Evolutionary conservation across 2,329 filamentous ascomycete species (phyloP).

Genomic region (Cryphonectria japonica): DNA sequence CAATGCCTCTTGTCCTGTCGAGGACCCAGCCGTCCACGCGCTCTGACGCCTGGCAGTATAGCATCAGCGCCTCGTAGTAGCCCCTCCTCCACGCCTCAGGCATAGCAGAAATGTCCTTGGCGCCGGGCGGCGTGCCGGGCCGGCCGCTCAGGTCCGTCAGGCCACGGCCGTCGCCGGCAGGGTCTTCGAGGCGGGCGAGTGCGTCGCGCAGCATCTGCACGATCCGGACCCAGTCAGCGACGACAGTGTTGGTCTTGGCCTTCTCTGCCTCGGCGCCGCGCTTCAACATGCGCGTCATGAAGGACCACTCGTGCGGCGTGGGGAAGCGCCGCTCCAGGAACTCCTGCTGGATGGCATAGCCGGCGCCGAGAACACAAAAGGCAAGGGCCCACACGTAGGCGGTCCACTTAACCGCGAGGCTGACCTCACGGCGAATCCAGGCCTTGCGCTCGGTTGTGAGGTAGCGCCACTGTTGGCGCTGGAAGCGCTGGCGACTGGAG

Average conservation of each 20-base stretch:
- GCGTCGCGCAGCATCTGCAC: constrained; percentile 63
- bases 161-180: constrained; percentile 67
- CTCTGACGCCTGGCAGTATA: constrained; percentile 75
- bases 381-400: constrained; percentile 67
- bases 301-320: constrained; percentile 81
- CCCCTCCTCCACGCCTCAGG: constrained; percentile 83
- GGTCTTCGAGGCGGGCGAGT: constrained; percentile 71
- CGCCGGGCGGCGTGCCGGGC: constrained; percentile 48
- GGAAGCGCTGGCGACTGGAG: constrained; percentile 36
- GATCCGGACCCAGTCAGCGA: constrained; percentile 71
- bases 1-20: constrained; percentile 67
- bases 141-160: constrained; percentile 57
- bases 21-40: constrained; percentile 78
- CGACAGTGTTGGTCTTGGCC: constrained; percentile 57
- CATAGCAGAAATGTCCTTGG: constrained; percentile 73
- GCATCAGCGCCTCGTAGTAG: constrained; percentile 83
- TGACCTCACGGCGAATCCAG: constrained; percentile 72
- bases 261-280: constrained; percentile 66
- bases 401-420: constrained; percentile 70
- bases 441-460: constrained; percentile 78
- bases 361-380: constrained; percentile 62
- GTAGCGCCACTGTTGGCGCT: constrained; percentile 63
- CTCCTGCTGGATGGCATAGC: constrained; percentile 73
- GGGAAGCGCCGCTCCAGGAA: constrained; percentile 75
- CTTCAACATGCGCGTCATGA: constrained; percentile 68